Conservation (phyloP, 148 eudicot genomes). For the Spergularia bocconei region DNA sequence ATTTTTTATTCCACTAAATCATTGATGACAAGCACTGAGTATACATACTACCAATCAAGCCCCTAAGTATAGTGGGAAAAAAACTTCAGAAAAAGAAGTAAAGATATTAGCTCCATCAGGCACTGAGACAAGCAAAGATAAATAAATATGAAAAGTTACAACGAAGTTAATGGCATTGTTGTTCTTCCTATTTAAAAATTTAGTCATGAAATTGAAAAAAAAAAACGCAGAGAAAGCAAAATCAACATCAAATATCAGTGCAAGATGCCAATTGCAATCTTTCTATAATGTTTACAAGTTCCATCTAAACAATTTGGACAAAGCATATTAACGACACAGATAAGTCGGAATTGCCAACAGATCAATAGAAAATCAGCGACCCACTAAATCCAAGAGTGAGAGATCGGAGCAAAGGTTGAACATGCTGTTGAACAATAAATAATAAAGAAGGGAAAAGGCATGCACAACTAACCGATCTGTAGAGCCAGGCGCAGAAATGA, state of each 20-base stretch:
- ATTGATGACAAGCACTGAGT: no score
- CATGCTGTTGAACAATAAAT: no score
- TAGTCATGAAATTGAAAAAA: neutral
- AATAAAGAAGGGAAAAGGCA: neutral
- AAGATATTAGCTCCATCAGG: neutral
- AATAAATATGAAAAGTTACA: neutral
- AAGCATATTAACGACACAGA: no score
- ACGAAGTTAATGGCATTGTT: neutral
- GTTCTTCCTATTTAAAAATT: neutral
- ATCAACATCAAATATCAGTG: neutral
- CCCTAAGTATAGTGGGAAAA: no score
- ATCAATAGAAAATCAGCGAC: neutral
- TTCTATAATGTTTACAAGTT: neutral
- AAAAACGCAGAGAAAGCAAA: neutral
- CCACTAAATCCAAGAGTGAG: neutral
- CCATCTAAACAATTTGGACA: no score
- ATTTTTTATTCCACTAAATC: no score
- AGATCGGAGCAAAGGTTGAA: neutral
- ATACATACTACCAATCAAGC: no score
- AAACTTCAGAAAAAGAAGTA: no score
- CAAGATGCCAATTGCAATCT: neutral
- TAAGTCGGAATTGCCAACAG: neutral
- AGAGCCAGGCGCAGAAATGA: slow-evolving; percentile 56
- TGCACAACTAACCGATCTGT: slow-evolving; percentile 57
- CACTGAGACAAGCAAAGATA: neutral